Evolutionary conservation across 768 basidiomycete species (phyloP).

Genomic region (Leccinum fibrillosum): DNA sequence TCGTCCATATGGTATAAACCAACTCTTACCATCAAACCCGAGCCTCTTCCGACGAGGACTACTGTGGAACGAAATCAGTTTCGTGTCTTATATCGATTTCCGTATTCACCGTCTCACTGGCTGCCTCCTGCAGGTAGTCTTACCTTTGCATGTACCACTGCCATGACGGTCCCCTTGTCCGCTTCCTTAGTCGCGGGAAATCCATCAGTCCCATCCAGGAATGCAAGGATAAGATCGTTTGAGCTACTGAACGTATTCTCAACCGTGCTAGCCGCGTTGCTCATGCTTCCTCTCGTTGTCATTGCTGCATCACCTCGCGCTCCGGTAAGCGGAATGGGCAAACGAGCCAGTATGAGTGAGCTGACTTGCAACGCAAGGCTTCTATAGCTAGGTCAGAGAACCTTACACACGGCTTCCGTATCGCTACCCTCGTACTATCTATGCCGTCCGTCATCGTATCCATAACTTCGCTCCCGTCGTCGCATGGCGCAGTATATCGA

Average conservation of each 20-base stretch:
- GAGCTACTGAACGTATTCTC: constrained; percentile 52
- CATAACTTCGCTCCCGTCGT: constrained; percentile 48
- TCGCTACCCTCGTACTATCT: constrained; percentile 52
- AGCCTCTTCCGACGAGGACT: constrained; percentile 42
- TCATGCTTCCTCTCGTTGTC: constrained; percentile 58
- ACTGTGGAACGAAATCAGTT: constrained; percentile 66
- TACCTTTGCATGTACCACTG: constrained; percentile 66
- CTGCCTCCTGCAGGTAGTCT: constrained; percentile 39
- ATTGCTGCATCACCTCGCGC: constrained; percentile 45
- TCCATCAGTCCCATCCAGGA: constrained; percentile 32
- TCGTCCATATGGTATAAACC: constrained; percentile 51
- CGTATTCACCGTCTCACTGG: constrained; percentile 1
- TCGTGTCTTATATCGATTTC: constrained; percentile 24
- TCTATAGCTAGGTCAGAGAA: constrained; percentile 6
- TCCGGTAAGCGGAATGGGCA: constrained; percentile 35
- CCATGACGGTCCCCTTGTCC: constrained; percentile 64
- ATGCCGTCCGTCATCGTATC: constrained; percentile 60
- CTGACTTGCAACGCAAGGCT: constrained; percentile 14
- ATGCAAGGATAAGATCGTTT: constrained; percentile 53
- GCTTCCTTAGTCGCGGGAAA: constrained; percentile 48
- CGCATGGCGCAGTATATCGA: constrained; percentile 43
- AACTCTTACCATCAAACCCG: constrained; percentile 32
- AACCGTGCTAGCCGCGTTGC: constrained; percentile 42
- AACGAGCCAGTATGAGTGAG: constrained; percentile 11
- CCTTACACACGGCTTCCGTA: constrained; percentile 38